Conservation (phyloP, 2,329 filamentous ascomycete species). For the Scedosporium minutisporum region DNA sequence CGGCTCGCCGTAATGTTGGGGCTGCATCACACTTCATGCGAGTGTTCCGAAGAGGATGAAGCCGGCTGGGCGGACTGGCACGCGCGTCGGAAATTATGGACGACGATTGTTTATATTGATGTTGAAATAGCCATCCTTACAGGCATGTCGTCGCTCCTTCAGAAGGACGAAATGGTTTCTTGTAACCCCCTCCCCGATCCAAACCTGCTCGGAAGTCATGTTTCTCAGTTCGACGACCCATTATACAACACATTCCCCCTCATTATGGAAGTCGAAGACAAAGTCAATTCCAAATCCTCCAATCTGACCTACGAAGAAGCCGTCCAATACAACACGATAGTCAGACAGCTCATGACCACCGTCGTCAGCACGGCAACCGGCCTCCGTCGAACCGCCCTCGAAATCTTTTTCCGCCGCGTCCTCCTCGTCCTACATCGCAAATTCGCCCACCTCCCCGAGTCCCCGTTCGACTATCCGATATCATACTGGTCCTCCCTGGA, state of each 20-base stretch:
- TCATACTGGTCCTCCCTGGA: constrained; percentile 27
- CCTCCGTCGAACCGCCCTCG: constrained; percentile 23
- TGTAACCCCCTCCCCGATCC: constrained; percentile 7
- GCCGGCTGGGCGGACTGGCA: constrained; percentile 16
- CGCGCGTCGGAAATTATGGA: constrained; percentile 21
- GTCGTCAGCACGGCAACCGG: constrained; percentile 18
- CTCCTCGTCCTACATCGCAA: constrained; percentile 26
- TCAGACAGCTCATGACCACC: constrained; percentile 23
- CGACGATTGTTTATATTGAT: constrained; percentile 26
- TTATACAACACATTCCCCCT: constrained; percentile 21
- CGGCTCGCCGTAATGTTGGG: constrained; percentile 24
- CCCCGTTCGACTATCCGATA: constrained; percentile 22
- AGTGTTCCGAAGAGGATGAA: constrained; percentile 15
- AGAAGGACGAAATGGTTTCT: not conserved
- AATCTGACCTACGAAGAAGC: constrained; percentile 23
- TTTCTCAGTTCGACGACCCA: constrained; percentile 17
- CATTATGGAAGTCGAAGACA: constrained; percentile 19
- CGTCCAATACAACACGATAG: constrained; percentile 20
- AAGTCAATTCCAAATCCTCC: constrained; percentile 21
- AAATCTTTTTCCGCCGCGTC: constrained; percentile 24
- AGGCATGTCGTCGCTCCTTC: constrained; percentile 24
- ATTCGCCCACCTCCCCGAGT: constrained; percentile 23
- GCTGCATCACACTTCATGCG: constrained; percentile 20
- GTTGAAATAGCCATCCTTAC: constrained; percentile 24
- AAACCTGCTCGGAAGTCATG: constrained; percentile 17